A percentile compares a stretch with the other conserved stretches of the same genome.
Conservation (phyloP, 768 basidiomycete genomes). For the Psilocybe sp. region DNA sequence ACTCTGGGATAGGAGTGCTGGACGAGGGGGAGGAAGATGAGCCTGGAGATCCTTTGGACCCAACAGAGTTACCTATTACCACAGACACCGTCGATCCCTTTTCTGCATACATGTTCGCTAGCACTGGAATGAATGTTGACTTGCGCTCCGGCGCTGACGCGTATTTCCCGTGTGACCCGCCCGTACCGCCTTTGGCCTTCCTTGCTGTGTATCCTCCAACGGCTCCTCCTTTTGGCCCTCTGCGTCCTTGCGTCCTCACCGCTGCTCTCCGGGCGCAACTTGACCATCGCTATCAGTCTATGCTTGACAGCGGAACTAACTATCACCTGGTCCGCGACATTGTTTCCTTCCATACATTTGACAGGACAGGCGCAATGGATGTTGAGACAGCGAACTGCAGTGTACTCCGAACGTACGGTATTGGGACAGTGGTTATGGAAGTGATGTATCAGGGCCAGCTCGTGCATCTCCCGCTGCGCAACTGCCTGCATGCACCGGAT, state of each 20-base stretch:
- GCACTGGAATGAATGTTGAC: too few relatives aligned
- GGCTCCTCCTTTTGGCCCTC: too few relatives aligned
- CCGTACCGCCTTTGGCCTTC: background rate
- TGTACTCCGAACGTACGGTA: background rate
- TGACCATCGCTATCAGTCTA: background rate
- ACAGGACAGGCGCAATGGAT: background rate
- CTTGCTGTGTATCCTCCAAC: background rate
- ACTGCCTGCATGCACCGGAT: conserved; percentile 23
- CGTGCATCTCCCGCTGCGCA: conserved; percentile 3
- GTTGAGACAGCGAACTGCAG: conserved; percentile 21
- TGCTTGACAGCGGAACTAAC: conserved; percentile 20
- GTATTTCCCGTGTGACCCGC: background rate
- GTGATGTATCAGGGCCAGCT: background rate
- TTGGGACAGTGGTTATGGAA: conserved; percentile 13
- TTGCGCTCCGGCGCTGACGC: background rate
- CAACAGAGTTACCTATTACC: too few relatives aligned
- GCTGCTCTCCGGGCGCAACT: background rate
- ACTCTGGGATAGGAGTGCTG: too few relatives aligned
- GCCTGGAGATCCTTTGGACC: too few relatives aligned
- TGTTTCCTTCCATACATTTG: conserved; percentile 13
- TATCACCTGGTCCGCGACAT: conserved; percentile 17
- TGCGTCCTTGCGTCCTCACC: background rate
- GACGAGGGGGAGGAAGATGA: too few relatives aligned
- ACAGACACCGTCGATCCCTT: too few relatives aligned
- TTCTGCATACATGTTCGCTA: too few relatives aligned